These are phyloP conservation scores for Hypoxylon subgilvum DNA, from an alignment of 495 filamentous ascomycete genomes.

Conservation along the genomic window DNA sequence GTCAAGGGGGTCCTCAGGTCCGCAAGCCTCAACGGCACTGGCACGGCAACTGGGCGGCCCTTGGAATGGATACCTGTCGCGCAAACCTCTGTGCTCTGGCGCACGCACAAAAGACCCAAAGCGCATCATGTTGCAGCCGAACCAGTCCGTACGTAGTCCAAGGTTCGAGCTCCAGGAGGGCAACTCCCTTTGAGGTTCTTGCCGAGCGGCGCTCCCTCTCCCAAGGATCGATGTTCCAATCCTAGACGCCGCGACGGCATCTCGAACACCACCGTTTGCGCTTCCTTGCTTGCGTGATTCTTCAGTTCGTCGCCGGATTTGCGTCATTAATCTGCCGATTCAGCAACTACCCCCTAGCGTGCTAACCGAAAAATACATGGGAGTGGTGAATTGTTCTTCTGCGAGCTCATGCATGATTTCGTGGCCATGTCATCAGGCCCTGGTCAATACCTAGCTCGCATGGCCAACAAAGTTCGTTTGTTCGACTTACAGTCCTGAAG, in stretches of 20 bases:
- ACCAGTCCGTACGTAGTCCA: conserved; percentile 25
- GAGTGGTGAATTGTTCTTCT: conserved; percentile 45
- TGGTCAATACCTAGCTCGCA: conserved; percentile 44
- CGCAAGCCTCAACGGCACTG: conserved; percentile 33
- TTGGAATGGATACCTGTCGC: conserved; percentile 19
- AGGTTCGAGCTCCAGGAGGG: conserved; percentile 34
- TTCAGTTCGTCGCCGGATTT: conserved; percentile 42
- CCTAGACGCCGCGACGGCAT: conserved; percentile 15
- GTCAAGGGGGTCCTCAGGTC: conserved; percentile 34
- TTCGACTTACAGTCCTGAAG: conserved; percentile 22
- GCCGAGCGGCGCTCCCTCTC: conserved; percentile 27
- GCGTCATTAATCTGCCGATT: conserved; percentile 46
- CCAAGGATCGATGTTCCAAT: conserved; percentile 18
- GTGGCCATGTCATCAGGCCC: conserved; percentile 47
- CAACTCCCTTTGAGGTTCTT: conserved; percentile 35
- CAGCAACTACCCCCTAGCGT: conserved; percentile 40
- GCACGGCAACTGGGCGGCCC: conserved; percentile 23
- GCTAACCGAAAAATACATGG: conserved; percentile 35
- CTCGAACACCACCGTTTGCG: conserved; percentile 38
- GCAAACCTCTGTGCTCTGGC: conserved; percentile 19
- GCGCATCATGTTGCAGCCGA: conserved; percentile 29
- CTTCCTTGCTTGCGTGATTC: conserved; percentile 40
- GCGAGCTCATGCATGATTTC: conserved; percentile 53
- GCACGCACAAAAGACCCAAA: conserved; percentile 29
- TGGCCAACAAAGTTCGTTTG: conserved; percentile 37